These are phyloP conservation scores for Elongisporangium senticosum DNA, from an alignment of 352 stramenopile species.

Conservation along the genomic window DNA sequence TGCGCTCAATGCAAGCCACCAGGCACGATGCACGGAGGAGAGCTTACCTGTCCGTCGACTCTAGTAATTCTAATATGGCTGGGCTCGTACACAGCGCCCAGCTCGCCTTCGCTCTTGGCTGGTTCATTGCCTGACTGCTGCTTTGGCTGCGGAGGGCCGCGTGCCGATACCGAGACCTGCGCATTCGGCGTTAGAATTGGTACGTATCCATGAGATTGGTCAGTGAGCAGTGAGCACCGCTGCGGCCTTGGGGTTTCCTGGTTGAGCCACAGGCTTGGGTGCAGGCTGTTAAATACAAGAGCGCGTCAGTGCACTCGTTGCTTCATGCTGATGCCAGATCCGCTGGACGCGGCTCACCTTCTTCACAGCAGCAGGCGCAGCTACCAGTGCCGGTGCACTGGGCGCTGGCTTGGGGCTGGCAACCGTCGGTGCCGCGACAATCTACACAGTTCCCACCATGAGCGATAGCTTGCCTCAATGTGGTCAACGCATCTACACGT, in stretches of 20 bases:
- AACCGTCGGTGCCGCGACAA: not conserved
- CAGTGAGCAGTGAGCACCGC: not conserved
- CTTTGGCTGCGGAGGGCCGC: not conserved
- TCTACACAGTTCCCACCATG: not conserved
- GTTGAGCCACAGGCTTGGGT: not conserved
- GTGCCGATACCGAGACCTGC: not conserved
- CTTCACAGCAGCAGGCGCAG: not conserved
- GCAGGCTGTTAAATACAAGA: not conserved
- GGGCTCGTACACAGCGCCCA: slow-evolving; percentile 59
- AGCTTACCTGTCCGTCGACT: slow-evolving; percentile 41
- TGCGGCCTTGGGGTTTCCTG: not conserved
- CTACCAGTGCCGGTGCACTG: not conserved
- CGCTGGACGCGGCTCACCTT: not conserved
- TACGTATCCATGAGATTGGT: not conserved
- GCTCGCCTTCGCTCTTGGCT: slow-evolving; percentile 10
- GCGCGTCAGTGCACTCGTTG: not conserved
- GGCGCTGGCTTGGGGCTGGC: not conserved
- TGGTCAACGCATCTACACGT: not conserved
- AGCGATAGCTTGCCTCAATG: not conserved
- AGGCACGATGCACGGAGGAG: not conserved
- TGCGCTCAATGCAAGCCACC: not conserved
- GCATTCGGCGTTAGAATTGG: not conserved
- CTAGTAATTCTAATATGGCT: slow-evolving; percentile 70
- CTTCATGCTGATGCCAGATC: not conserved
- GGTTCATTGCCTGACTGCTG: not conserved